Evolutionary conservation across 2,329 filamentous ascomycete species (phyloP).

Genomic region (Xylaria sp.): DNA sequence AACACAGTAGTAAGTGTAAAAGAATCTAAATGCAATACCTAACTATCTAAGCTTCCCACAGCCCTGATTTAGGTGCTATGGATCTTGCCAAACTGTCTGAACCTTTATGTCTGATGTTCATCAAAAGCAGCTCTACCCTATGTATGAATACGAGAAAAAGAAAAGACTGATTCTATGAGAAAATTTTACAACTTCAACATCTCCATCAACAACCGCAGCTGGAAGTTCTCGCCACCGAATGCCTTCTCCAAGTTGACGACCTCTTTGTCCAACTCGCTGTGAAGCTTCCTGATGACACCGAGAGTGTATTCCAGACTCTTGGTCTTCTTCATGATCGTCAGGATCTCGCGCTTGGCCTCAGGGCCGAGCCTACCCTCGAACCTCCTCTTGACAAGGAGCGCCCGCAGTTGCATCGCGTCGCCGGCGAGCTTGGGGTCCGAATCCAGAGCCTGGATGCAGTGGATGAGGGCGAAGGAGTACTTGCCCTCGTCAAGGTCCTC

Average conservation of each 20-base stretch:
- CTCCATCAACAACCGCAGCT: constrained; percentile 7
- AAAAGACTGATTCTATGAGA: neutral
- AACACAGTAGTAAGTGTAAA: too few relatives aligned
- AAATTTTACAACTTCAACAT: constrained; percentile 8
- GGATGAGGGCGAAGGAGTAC: constrained; percentile 19
- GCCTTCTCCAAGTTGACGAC: neutral
- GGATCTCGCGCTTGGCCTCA: constrained; percentile 6
- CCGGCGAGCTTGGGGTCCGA: constrained; percentile 8
- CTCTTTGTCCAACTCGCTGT: constrained; percentile 13
- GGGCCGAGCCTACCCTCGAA: neutral
- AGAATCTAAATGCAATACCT: too few relatives aligned
- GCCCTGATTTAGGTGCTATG: too few relatives aligned
- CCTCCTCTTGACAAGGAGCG: constrained; percentile 5
- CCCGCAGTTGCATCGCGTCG: constrained; percentile 10
- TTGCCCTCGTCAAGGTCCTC: constrained; percentile 26
- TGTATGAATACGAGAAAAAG: neutral
- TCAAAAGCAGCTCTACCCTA: too few relatives aligned
- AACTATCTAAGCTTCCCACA: too few relatives aligned
- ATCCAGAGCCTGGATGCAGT: constrained; percentile 13
- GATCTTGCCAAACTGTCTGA: too few relatives aligned
- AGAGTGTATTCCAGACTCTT: constrained; percentile 15
- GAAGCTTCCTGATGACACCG: neutral
- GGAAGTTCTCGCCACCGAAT: constrained; percentile 14
- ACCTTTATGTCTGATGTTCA: too few relatives aligned
- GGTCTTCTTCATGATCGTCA: constrained; percentile 9